phyloP scores from a whole-genome alignment of 1,284 basidiomycete species.

The Pterulicium gracile region DNA sequence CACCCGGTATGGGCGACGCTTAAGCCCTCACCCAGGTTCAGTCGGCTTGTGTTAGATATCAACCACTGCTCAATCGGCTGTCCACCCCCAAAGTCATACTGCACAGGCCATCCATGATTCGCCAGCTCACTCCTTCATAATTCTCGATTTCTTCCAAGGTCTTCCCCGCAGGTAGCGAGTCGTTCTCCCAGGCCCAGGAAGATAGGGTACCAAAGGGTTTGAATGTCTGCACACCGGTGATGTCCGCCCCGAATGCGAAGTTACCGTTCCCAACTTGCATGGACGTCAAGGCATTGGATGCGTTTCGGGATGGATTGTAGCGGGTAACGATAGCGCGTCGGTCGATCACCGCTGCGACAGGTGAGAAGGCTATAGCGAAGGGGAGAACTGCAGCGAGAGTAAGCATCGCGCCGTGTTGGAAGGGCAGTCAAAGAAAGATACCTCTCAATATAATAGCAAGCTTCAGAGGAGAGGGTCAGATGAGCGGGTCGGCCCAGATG shows the following conservation, averaged over 20 bases:
- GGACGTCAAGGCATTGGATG: constrained; percentile 29
- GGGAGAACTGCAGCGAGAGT: no score
- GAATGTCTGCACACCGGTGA: constrained; percentile 48
- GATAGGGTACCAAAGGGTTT: constrained; percentile 45
- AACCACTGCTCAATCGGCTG: constrained; percentile 43
- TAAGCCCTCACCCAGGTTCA: not conserved
- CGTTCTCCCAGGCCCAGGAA: constrained; percentile 55
- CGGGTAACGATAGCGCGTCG: constrained; percentile 33
- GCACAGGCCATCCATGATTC: constrained; percentile 38
- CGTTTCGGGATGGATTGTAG: constrained; percentile 42
- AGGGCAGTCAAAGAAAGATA: no score
- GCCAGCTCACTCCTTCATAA: constrained; percentile 39
- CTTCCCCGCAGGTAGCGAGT: constrained; percentile 33
- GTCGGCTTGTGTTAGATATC: constrained; percentile 29
- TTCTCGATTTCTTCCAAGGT: constrained; percentile 32
- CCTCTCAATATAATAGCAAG: no score
- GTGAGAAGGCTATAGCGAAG: no score
- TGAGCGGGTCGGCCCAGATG: no score
- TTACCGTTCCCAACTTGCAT: constrained; percentile 54
- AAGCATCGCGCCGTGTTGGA: no score
- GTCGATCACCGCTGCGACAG: constrained; percentile 24
- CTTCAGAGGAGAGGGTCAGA: no score
- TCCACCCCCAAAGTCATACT: constrained; percentile 42
- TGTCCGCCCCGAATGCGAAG: constrained; percentile 49
- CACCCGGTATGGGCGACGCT: not conserved